phyloP scores from a whole-genome alignment of 1,139 yeast genomes.

The Williopsis jadinii region DNA sequence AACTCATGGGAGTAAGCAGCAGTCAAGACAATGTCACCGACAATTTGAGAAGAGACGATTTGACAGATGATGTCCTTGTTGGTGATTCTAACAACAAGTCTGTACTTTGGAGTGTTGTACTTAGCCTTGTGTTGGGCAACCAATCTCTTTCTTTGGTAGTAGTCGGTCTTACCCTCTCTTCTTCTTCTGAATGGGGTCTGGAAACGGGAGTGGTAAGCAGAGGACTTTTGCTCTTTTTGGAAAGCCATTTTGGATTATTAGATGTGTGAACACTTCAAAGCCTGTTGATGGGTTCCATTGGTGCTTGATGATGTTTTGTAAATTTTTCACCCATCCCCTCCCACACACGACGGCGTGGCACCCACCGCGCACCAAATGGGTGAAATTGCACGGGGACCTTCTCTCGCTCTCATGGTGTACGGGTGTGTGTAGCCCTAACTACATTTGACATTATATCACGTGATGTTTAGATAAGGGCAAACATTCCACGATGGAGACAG shows the following conservation, averaged over 20 bases:
- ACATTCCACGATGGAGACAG: no score
- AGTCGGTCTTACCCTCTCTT: constrained; percentile 99
- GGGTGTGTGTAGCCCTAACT: background rate
- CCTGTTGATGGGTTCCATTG: background rate
- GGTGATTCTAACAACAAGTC: constrained; percentile 99
- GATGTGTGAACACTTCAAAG: background rate
- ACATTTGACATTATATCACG: background rate
- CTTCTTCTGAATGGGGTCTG: constrained; percentile 99
- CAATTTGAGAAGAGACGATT: constrained; percentile 91
- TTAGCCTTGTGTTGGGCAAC: constrained; percentile 99
- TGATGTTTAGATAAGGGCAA: background rate
- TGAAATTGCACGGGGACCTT: background rate
- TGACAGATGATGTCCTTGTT: constrained; percentile 99
- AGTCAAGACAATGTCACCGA: constrained; percentile 93
- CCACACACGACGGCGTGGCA: background rate
- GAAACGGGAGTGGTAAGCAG: constrained; percentile 99
- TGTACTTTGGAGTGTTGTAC: constrained; percentile 99
- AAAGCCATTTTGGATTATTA: constrained; percentile 9
- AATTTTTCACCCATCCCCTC: constrained; percentile 6
- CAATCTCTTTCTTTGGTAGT: constrained; percentile 99
- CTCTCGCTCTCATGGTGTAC: background rate
- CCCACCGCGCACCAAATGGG: background rate
- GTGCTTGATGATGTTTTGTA: constrained; percentile 1
- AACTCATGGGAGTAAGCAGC: constrained; percentile 99
- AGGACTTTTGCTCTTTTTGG: constrained; percentile 44